phyloP scores from a whole-genome alignment of 2,329 filamentous ascomycete species.

The Nemania bipapillata region DNA sequence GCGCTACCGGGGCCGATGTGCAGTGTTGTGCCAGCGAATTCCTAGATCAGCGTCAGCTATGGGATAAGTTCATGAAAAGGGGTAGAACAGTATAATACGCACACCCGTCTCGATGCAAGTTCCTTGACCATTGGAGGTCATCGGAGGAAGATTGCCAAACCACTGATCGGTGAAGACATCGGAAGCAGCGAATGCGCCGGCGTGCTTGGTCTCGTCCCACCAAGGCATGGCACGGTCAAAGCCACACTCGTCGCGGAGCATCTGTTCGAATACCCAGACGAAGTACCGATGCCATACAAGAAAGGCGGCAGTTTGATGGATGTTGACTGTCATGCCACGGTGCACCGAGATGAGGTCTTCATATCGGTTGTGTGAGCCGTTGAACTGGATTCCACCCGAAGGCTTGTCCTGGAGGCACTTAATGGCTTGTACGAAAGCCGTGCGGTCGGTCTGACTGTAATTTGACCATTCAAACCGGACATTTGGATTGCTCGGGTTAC shows the following conservation, averaged over 20 bases:
- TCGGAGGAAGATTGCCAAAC: slow-evolving; percentile 48
- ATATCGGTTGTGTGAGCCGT: slow-evolving; percentile 50
- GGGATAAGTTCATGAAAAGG: background rate
- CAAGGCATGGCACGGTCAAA: slow-evolving; percentile 54
- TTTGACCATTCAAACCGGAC: slow-evolving; percentile 51
- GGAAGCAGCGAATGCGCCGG: slow-evolving; percentile 49
- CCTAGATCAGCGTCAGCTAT: slow-evolving; percentile 40
- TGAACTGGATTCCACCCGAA: slow-evolving; percentile 43
- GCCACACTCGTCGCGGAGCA: slow-evolving; percentile 55
- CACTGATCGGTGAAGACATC: slow-evolving; percentile 49
- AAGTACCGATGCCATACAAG: slow-evolving; percentile 57
- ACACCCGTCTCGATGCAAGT: slow-evolving; percentile 52
- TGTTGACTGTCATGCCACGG: slow-evolving; percentile 51
- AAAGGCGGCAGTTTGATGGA: slow-evolving; percentile 47
- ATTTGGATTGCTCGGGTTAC: slow-evolving; percentile 44
- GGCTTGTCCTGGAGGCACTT: slow-evolving; percentile 52
- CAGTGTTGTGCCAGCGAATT: slow-evolving; percentile 46
- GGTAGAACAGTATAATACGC: slow-evolving; percentile 32
- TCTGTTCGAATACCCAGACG: slow-evolving; percentile 51
- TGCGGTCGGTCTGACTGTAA: slow-evolving; percentile 47
- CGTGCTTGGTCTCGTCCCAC: slow-evolving; percentile 56
- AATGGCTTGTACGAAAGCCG: slow-evolving; percentile 51
- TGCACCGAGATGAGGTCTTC: slow-evolving; percentile 56
- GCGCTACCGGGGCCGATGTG: slow-evolving; percentile 50
- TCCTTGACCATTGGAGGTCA: slow-evolving; percentile 47